These are phyloP conservation scores for Lanmaoa rubissima DNA, from an alignment of 768 basidiomycete genomes.

Conservation along the genomic window DNA sequence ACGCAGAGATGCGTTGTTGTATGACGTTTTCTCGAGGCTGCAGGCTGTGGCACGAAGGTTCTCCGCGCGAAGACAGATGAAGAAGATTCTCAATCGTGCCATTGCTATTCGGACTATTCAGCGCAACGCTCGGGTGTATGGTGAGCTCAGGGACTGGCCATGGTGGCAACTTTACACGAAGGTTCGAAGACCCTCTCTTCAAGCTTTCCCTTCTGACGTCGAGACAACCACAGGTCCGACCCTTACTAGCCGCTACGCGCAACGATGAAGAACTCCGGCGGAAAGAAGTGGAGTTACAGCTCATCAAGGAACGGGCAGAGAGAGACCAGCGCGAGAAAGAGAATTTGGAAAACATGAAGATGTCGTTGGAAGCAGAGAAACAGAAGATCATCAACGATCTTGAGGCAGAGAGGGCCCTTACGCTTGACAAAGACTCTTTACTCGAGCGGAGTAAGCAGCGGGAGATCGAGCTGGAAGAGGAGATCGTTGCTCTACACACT, in stretches of 20 bases:
- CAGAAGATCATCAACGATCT: conserved; percentile 77
- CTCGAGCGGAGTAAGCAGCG: conserved; percentile 82
- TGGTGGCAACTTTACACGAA: conserved; percentile 99
- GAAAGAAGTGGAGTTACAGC: conserved; percentile 80
- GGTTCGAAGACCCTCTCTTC: conserved; percentile 36
- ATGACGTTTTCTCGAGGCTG: conserved; percentile 82
- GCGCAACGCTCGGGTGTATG: conserved; percentile 88
- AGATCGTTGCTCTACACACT: conserved; percentile 71
- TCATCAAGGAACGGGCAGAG: conserved; percentile 83
- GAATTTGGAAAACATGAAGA: conserved; percentile 75
- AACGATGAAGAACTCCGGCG: conserved; percentile 88
- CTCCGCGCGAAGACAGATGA: conserved; percentile 85
- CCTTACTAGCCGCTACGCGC: conserved; percentile 86
- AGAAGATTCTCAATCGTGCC: conserved; percentile 92
- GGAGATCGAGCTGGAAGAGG: conserved; percentile 85
- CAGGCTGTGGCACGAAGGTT: conserved; percentile 87
- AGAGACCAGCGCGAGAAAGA: conserved; percentile 81
- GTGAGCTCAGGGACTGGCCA: conserved; percentile 90
- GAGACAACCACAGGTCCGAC: conserved; percentile 64
- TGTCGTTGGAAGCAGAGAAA: conserved; percentile 83
- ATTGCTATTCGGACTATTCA: conserved; percentile 91
- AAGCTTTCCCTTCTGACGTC: conserved; percentile 1
- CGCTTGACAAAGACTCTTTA: conserved; percentile 78
- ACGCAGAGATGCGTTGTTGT: conserved; percentile 81
- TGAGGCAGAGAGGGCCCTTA: conserved; percentile 75